A percentile compares a stretch with the other conserved stretches of the same genome.
Evolutionary conservation across 495 filamentous ascomycete species (phyloP).

Genomic region (Evernia prunastri): DNA sequence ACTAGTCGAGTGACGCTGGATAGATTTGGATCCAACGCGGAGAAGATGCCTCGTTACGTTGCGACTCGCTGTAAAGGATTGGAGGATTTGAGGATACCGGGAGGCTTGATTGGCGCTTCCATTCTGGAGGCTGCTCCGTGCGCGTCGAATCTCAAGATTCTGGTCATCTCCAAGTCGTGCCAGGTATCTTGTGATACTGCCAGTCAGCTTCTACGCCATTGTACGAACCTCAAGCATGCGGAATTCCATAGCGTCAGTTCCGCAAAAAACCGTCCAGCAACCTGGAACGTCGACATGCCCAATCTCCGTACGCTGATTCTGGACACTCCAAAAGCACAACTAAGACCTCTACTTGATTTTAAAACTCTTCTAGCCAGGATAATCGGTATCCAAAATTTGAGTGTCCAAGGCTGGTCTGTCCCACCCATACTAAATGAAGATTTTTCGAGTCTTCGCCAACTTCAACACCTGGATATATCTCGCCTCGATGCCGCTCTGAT

Average conservation of each 20-base stretch:
- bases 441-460: conserved; percentile 2
- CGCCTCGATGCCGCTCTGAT: not conserved
- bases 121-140: conserved; percentile 24
- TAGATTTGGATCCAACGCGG: not conserved
- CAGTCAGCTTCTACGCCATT: conserved; percentile 33
- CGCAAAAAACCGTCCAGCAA: not conserved
- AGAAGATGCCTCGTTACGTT: conserved; percentile 18
- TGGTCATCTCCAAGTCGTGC: conserved; percentile 38
- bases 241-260: conserved; percentile 32
- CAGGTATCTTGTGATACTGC: conserved; percentile 32
- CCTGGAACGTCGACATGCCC: not conserved
- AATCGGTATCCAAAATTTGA: not conserved
- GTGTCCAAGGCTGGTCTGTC: conserved; percentile 1
- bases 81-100: conserved; percentile 22
- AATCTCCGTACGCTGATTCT: conserved; percentile 10
- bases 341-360: not conserved
- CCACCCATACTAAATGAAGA: not conserved
- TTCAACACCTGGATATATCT: conserved; percentile 16
- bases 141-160: conserved; percentile 35
- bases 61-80: conserved; percentile 26
- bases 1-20: conserved; percentile 1
- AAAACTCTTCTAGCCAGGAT: not conserved
- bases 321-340: not conserved
- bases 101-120: conserved; percentile 16
- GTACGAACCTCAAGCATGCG: conserved; percentile 40